A percentile compares a stretch with the other conserved stretches of the same genome.
These are phyloP conservation scores for Dentipellis fragilis DNA, from an alignment of 768 basidiomycete genomes.

Conservation along the genomic window DNA sequence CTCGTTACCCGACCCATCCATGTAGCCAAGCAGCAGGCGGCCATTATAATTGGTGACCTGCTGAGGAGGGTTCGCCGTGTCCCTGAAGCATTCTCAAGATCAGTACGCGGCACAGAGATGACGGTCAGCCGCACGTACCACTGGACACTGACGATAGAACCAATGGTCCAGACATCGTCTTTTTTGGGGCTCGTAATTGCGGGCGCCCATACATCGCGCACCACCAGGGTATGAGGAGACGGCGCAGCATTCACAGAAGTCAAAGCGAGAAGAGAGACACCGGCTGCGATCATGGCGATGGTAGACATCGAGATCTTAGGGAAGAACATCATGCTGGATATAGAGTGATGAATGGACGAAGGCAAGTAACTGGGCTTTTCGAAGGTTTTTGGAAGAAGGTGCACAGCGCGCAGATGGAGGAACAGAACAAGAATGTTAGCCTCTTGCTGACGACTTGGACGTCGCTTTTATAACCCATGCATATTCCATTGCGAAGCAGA, in stretches of 20 bases:
- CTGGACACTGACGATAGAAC: background rate
- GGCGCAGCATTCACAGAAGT: background rate
- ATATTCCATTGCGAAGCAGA: no score
- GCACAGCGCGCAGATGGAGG: no score
- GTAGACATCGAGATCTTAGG: background rate
- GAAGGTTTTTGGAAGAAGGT: no score
- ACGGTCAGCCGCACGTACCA: constrained; percentile 4
- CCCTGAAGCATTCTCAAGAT: constrained; percentile 24
- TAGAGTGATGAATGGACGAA: no score
- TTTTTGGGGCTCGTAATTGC: background rate
- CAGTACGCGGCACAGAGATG: background rate
- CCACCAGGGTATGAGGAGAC: background rate
- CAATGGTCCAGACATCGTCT: background rate
- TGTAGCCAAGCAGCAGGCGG: constrained; percentile 40
- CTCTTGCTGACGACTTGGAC: no score
- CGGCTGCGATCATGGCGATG: background rate
- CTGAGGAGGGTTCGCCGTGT: constrained; percentile 25
- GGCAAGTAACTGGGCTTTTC: no score
- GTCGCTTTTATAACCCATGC: no score
- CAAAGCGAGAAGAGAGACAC: background rate
- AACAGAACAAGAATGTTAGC: no score
- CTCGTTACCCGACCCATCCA: constrained; percentile 31
- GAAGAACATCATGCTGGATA: background rate
- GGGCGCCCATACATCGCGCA: background rate
- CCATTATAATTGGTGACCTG: constrained; percentile 34